These are phyloP conservation scores for Kalmanozyma brasiliensis DNA, from an alignment of 1,284 basidiomycete species.

Conservation along the genomic window DNA sequence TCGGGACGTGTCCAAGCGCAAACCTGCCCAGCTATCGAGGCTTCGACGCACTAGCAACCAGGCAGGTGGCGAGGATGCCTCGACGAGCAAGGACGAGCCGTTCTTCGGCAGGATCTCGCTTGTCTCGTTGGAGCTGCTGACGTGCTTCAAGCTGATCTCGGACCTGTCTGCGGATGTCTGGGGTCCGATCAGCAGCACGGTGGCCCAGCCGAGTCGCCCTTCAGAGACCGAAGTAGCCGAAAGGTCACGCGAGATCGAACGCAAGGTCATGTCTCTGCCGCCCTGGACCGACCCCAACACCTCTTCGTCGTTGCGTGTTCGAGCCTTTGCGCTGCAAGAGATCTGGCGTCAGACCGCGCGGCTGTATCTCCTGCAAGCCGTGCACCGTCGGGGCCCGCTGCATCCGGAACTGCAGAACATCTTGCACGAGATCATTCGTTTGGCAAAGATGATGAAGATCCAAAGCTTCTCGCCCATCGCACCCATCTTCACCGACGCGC, in stretches of 20 bases:
- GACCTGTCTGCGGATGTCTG: constrained; percentile 51
- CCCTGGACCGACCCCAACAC: constrained; percentile 43
- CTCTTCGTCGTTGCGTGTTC: constrained; percentile 29
- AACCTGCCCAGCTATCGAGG: constrained; percentile 1
- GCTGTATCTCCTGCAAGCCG: constrained; percentile 45
- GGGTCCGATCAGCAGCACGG: constrained; percentile 24
- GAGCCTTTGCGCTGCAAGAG: constrained; percentile 49
- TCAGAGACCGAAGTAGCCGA: constrained; percentile 26
- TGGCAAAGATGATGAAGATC: constrained; percentile 43
- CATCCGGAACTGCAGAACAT: constrained; percentile 41
- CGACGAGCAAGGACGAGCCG: constrained; percentile 27
- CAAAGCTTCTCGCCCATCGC: constrained; percentile 24
- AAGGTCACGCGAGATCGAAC: constrained; percentile 35
- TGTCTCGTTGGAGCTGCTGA: constrained; percentile 39
- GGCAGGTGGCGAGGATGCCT: background rate
- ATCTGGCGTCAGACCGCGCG: constrained; percentile 52
- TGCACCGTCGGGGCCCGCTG: constrained; percentile 46
- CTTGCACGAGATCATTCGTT: constrained; percentile 47
- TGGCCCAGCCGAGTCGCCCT: constrained; percentile 11
- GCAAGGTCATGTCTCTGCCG: constrained; percentile 35
- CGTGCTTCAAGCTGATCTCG: constrained; percentile 48
- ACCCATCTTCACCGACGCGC: background rate
- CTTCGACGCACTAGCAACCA: constrained; percentile 6
- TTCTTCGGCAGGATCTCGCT: constrained; percentile 40
- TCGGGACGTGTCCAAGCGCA: constrained; percentile 1